These are phyloP conservation scores for Floccularia luteovirens DNA, from an alignment of 768 basidiomycete genomes.

Conservation along the genomic window DNA sequence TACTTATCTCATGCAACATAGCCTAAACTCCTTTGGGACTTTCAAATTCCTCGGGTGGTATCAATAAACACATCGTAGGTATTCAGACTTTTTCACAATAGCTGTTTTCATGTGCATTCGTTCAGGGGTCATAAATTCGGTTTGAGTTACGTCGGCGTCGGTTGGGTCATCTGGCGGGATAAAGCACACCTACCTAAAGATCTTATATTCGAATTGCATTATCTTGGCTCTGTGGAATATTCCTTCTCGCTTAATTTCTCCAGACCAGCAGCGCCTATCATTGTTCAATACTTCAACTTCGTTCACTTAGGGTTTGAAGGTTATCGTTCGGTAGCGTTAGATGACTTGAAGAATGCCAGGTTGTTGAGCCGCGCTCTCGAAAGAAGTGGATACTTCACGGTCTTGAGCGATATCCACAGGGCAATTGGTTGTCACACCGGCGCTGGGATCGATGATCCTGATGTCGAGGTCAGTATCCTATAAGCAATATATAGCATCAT, in stretches of 20 bases:
- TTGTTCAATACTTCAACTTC: conserved; percentile 60
- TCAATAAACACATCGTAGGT: conserved; percentile 50
- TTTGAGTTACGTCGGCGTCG: conserved; percentile 49
- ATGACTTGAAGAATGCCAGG: conserved; percentile 55
- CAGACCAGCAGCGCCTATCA: conserved; percentile 54
- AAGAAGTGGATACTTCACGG: conserved; percentile 40
- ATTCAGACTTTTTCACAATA: neutral
- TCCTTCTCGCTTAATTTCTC: conserved; percentile 65
- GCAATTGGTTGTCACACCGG: conserved; percentile 21
- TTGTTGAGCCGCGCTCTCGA: conserved; percentile 58
- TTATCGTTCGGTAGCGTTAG: conserved; percentile 38
- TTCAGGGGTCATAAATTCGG: conserved; percentile 60
- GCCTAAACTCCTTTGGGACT: conserved; percentile 57
- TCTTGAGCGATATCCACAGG: conserved; percentile 51
- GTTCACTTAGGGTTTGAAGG: conserved; percentile 54
- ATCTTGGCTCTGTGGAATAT: conserved; percentile 59
- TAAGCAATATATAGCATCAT: conserved; percentile 6
- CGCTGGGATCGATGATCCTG: conserved; percentile 36
- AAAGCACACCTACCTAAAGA: conserved; percentile 59
- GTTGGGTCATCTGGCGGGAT: conserved; percentile 65
- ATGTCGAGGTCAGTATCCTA: conserved; percentile 41
- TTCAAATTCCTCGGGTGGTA: conserved; percentile 54
- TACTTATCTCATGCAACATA: conserved; percentile 14
- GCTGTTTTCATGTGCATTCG: conserved; percentile 8
- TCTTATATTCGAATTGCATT: conserved; percentile 64